A percentile compares a stretch with the other conserved stretches of the same genome.
Evolutionary conservation across 257 asterid genomes (phyloP).

Genomic region (Voacanga thouarsii): DNA sequence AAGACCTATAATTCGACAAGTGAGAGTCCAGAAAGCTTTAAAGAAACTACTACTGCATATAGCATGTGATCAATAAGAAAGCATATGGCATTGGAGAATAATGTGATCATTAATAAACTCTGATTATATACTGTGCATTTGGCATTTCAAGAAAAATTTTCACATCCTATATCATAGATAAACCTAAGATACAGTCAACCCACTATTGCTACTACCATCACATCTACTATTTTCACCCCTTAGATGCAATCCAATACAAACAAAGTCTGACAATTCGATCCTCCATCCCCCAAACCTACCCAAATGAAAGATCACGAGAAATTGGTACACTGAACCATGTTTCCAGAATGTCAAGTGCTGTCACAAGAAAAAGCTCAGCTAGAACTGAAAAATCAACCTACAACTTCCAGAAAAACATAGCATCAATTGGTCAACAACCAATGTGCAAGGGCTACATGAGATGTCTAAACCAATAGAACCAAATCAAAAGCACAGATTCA

Average conservation of each 20-base stretch:
- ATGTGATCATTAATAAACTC: neutral
- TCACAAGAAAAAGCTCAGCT: neutral
- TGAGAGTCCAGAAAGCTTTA: constrained; percentile 29
- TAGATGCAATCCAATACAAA: neutral
- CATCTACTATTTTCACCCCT: neutral
- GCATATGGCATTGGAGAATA: neutral
- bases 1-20: constrained; percentile 27
- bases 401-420: neutral
- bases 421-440: neutral
- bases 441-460: neutral
- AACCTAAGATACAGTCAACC: neutral
- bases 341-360: neutral
- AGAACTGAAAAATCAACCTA: neutral
- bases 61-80: neutral
- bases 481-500: neutral
- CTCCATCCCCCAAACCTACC: neutral
- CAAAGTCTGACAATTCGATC: neutral
- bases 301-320: neutral
- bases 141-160: neutral
- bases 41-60: neutral
- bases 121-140: neutral
- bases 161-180: neutral
- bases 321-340: neutral
- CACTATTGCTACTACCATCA: neutral
- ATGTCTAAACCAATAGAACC: neutral